These are phyloP conservation scores for Penicillium simplicissimum DNA, from an alignment of 495 filamentous ascomycete genomes.

Conservation along the genomic window DNA sequence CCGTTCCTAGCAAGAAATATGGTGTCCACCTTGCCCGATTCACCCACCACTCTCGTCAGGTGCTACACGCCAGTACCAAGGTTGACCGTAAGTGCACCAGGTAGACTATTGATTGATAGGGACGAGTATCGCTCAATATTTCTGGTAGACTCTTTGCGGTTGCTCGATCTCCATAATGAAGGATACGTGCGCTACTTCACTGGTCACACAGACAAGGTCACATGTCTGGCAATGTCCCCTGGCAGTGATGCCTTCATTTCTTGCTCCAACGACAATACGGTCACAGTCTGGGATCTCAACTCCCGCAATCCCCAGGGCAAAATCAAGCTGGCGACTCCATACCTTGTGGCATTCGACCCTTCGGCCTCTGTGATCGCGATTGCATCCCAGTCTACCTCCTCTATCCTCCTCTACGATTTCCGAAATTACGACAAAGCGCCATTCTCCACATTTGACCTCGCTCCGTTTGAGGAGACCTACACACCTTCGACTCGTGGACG, in stretches of 20 bases:
- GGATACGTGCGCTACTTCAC: conserved; percentile 92
- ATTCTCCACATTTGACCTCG: conserved; percentile 81
- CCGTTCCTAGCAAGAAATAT: conserved; percentile 86
- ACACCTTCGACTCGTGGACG: conserved; percentile 50
- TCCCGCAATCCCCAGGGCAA: conserved; percentile 74
- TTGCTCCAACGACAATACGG: conserved; percentile 82
- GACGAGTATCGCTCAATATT: conserved; percentile 6
- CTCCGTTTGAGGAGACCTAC: conserved; percentile 57
- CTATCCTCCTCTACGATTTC: conserved; percentile 86
- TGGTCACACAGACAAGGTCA: conserved; percentile 82
- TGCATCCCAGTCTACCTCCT: conserved; percentile 72
- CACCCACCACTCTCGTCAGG: conserved; percentile 80
- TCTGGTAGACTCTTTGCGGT: conserved; percentile 70
- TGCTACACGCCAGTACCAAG: conserved; percentile 95
- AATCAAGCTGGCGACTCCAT: conserved; percentile 72
- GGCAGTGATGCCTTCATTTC: conserved; percentile 88
- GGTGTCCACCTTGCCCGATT: conserved; percentile 92
- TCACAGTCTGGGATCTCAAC: conserved; percentile 80
- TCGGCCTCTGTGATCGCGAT: conserved; percentile 89
- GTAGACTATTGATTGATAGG: not conserved
- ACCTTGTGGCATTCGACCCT: conserved; percentile 83
- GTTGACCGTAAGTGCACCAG: conserved; percentile 59
- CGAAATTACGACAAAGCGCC: conserved; percentile 90
- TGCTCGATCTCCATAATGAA: conserved; percentile 93
- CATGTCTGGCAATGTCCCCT: conserved; percentile 63